These are phyloP conservation scores for Penicillium oxalicum DNA, from an alignment of 2,329 filamentous ascomycete genomes.

Conservation along the genomic window DNA sequence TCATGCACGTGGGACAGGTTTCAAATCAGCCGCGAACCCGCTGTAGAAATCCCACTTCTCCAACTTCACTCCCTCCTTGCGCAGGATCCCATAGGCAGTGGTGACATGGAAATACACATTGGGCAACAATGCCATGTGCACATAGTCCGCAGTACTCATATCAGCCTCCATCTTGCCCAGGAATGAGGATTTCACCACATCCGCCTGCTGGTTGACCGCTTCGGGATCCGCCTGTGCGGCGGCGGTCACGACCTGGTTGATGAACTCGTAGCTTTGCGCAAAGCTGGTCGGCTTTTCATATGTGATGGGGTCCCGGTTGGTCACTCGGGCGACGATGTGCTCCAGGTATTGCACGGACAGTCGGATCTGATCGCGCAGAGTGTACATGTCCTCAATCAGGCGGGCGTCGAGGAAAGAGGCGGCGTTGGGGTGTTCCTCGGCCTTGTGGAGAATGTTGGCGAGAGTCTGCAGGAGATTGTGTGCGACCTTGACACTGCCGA, in stretches of 20 bases:
- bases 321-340: constrained; percentile 21
- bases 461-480: constrained; percentile 22
- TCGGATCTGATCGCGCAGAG: constrained; percentile 21
- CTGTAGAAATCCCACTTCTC: constrained; percentile 11
- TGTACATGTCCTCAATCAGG: constrained; percentile 19
- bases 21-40: constrained; percentile 1
- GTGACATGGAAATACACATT: constrained; percentile 23
- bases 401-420: constrained; percentile 15
- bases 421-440: constrained; percentile 12
- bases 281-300: constrained; percentile 17
- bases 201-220: constrained; percentile 16
- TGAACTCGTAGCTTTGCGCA: constrained; percentile 20
- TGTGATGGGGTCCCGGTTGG: constrained; percentile 17
- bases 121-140: constrained; percentile 13
- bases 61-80: constrained; percentile 16
- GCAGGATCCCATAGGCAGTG: constrained; percentile 18
- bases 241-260: constrained; percentile 18
- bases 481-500: constrained; percentile 21
- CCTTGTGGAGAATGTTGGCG: constrained; percentile 25
- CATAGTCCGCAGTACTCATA: constrained; percentile 12
- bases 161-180: constrained; percentile 9
- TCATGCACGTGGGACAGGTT: too few relatives aligned
- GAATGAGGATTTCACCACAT: constrained; percentile 9
- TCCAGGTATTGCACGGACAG: constrained; percentile 22
- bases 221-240: constrained; percentile 23